phyloP scores from a whole-genome alignment of 2,329 filamentous ascomycete genomes.

The Diaporthe sp. region DNA sequence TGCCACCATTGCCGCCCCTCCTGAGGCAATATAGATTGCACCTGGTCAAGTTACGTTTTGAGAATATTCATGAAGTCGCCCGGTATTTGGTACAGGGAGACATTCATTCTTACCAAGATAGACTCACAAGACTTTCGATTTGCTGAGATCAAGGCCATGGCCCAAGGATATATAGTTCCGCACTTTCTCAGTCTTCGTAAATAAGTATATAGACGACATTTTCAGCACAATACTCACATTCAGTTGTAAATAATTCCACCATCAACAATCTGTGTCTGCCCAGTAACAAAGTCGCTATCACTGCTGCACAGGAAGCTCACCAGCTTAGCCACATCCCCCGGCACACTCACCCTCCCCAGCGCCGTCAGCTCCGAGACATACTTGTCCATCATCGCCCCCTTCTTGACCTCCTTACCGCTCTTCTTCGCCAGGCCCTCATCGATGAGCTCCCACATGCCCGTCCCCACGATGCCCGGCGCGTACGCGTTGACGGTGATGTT shows the following conservation, averaged over 20 bases:
- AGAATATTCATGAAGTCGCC: not conserved
- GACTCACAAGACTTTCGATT: not conserved
- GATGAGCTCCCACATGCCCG: constrained; percentile 78
- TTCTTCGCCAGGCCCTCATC: constrained; percentile 70
- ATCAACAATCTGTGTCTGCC: constrained; percentile 74
- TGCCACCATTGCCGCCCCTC: not conserved
- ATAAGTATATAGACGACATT: too few relatives aligned
- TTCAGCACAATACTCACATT: not conserved
- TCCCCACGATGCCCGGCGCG: constrained; percentile 76
- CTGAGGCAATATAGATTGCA: not conserved
- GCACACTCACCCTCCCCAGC: constrained; percentile 68
- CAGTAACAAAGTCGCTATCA: constrained; percentile 75
- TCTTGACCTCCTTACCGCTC: constrained; percentile 57
- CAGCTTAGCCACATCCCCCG: constrained; percentile 73
- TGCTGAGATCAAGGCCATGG: not conserved
- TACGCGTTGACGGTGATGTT: constrained; percentile 77
- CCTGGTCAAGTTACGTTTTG: not conserved
- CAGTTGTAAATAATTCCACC: constrained; percentile 67
- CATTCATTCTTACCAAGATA: not conserved
- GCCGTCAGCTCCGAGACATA: constrained; percentile 67
- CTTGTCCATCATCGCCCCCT: constrained; percentile 62
- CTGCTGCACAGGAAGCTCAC: constrained; percentile 72
- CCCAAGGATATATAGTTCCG: too few relatives aligned
- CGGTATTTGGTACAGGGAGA: not conserved
- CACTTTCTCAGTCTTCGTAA: not conserved